Percentiles rank a stretch among this genome's conserved stretches.
Evolutionary conservation across 805 yeast genomes (phyloP).

Genomic region (Myxozyma mucilagina): DNA sequence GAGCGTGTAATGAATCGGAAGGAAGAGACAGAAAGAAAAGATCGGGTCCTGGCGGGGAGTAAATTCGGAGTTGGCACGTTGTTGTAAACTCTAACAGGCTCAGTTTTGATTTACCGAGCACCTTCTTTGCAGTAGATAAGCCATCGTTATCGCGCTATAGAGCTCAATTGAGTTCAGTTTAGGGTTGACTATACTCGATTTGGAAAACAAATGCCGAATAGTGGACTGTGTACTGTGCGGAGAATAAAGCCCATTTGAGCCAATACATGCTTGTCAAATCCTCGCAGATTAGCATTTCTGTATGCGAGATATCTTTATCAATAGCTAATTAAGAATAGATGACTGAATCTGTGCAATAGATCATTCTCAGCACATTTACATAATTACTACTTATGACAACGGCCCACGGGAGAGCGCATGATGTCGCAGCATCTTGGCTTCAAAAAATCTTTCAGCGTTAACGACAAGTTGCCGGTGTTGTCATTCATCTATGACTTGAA

Average conservation of each 20-base stretch:
- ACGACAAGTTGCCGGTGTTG: no score
- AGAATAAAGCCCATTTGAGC: not conserved
- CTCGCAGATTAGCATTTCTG: no score
- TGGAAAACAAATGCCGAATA: not conserved
- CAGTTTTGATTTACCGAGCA: not conserved
- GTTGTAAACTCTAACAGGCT: not conserved
- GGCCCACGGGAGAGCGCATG: no score
- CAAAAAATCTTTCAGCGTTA: no score
- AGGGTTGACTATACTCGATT: not conserved
- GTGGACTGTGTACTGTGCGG: not conserved
- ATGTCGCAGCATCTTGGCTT: no score
- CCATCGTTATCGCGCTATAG: slow-evolving; percentile 1
- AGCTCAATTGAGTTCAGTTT: slow-evolving; percentile 1
- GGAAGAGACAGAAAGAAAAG: not conserved
- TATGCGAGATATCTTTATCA: no score
- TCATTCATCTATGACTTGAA: no score
- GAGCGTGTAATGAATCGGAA: not conserved
- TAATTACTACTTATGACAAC: no score
- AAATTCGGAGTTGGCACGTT: not conserved
- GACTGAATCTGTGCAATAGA: no score
- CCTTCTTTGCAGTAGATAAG: not conserved
- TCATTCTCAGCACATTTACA: no score
- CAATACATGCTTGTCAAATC: not conserved
- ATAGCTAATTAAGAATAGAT: no score
- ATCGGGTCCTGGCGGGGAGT: not conserved